Evolutionary conservation across 352 stramenopile genomes (phyloP).

Genomic region (Pythium plurisporium): DNA sequence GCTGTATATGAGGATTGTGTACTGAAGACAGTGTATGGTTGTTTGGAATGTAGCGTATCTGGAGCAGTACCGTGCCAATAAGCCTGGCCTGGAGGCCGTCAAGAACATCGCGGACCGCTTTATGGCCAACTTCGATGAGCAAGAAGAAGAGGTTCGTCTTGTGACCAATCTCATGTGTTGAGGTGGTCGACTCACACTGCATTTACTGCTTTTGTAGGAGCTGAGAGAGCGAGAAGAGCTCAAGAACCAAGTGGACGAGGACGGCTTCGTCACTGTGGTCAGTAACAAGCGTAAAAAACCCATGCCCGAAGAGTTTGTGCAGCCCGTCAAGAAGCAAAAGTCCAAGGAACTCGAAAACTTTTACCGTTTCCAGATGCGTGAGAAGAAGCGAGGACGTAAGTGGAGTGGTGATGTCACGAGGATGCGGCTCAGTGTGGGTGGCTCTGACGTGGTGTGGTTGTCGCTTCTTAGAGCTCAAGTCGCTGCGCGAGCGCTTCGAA

Average conservation of each 20-base stretch:
- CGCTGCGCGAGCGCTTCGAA: conserved; percentile 78
- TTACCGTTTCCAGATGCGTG: conserved; percentile 83
- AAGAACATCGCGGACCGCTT: conserved; percentile 69
- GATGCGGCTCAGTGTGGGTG: neutral
- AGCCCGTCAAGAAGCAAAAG: conserved; percentile 80
- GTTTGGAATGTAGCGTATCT: conserved; percentile 33
- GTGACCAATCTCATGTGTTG: neutral
- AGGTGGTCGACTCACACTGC: neutral
- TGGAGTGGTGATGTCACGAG: conserved; percentile 3
- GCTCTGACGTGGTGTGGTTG: conserved; percentile 1
- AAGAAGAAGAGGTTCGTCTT: conserved; percentile 48
- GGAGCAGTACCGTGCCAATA: conserved; percentile 62
- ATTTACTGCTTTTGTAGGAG: conserved; percentile 29
- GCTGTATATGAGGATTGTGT: neutral
- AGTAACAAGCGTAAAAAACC: conserved; percentile 65
- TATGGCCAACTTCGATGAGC: conserved; percentile 71
- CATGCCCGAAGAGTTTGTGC: conserved; percentile 33
- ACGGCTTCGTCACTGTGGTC: conserved; percentile 79
- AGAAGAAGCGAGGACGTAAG: conserved; percentile 83
- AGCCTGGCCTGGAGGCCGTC: conserved; percentile 54
- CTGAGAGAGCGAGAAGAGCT: conserved; percentile 55
- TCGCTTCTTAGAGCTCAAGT: conserved; percentile 60
- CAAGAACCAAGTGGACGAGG: conserved; percentile 77
- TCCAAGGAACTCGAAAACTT: conserved; percentile 78
- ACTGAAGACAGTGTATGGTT: neutral